phyloP scores from a whole-genome alignment of 2,329 filamentous ascomycete genomes.

The Botrytis hyacinthi region DNA sequence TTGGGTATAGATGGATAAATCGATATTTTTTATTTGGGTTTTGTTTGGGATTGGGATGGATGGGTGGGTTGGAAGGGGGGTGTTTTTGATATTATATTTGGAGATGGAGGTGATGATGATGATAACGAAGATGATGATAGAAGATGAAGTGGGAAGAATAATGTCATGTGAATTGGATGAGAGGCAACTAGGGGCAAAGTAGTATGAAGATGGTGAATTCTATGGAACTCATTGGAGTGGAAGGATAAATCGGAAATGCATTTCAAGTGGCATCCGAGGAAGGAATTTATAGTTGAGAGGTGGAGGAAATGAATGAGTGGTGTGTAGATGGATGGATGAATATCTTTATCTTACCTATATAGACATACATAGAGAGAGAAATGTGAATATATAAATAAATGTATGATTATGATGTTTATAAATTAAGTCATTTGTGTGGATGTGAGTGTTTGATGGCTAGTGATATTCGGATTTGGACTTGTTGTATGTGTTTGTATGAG shows the following conservation, averaged over 20 bases:
- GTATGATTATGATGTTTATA: not conserved
- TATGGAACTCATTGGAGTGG: not conserved
- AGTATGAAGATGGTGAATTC: not conserved
- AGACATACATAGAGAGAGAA: not conserved
- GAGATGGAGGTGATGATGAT: not conserved
- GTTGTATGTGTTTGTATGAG: not conserved
- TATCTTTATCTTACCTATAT: not conserved
- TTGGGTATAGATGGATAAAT: constrained; percentile 13
- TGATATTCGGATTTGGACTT: no score
- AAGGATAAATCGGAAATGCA: not conserved
- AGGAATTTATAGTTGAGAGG: not conserved
- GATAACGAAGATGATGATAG: not conserved
- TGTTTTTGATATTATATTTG: not conserved
- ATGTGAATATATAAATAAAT: no score
- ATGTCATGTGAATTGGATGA: not conserved
- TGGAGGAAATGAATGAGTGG: not conserved
- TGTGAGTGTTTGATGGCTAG: not conserved
- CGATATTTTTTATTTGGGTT: not conserved
- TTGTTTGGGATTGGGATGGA: not conserved
- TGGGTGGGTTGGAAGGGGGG: not conserved
- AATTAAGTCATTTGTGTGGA: not conserved
- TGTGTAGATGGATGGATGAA: not conserved
- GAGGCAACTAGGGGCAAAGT: not conserved
- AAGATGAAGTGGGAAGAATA: not conserved
- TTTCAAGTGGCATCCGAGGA: not conserved